Evolutionary conservation across 202 grass and related monocot genomes (phyloP), one percentile per base, ranked within the genome.

Genomic region (Bolboschoenoplectus hybrid): DNA sequence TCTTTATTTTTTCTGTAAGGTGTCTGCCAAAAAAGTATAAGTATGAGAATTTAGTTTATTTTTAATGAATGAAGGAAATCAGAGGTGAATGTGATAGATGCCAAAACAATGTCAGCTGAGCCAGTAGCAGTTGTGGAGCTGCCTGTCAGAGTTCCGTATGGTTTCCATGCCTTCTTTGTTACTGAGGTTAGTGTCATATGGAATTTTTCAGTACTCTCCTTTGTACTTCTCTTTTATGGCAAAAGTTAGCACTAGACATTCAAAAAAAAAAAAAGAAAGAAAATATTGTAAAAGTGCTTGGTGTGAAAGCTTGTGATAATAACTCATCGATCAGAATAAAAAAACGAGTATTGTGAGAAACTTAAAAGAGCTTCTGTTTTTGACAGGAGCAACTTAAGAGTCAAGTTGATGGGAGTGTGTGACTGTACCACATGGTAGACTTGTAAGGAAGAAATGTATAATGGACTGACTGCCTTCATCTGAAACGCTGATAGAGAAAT

Each of bases 131-230:
- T 96, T 35, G 93, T 96, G 57, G 93, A 96, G 71, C 89, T 94
- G 74, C 97, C 92, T 50, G 85, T 63, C 67, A 89, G 93, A 71
- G 93, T 96, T 85, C 97, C 97, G 14, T 91, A 94, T 32, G 93
- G 97, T 62, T 98, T 96, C 67, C 97, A 96, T 72, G 97, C 92
- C 83, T 98, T 98, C 61, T 96, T 98, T 67, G 88, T 98, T n/a
- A 94, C 84, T 20, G 93, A 98, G 96, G 96, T 96, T 85, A 84
- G 81, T 35, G 47, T 74, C 8, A 12, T 74, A 51, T 74, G 71
- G 46, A 51, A 74, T 4, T 74, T 70, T 74, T 56, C 73, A 77
- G 50, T 8, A 11, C 49, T 49, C 3, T 56, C 12, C 49, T 39
- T 39, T 78, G 32, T 56, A 57, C 26, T 78, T 77, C 26, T 76